phyloP scores from a whole-genome alignment of 148 eudicot species.

The Salicornia ramosissima region DNA sequence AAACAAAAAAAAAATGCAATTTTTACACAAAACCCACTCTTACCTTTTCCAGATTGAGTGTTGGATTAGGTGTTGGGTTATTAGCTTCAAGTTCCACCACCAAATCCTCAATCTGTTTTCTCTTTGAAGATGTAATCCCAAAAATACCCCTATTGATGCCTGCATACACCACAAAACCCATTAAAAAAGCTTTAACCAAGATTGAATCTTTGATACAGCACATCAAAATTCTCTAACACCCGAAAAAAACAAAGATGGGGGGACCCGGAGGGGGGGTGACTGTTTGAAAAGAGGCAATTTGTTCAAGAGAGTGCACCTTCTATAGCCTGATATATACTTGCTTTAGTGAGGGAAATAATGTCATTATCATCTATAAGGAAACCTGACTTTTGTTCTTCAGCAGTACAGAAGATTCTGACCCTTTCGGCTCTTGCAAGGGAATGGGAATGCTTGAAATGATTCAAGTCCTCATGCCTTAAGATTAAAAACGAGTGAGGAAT shows the following conservation, averaged over 20 bases:
- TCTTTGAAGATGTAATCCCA: constrained; percentile 68
- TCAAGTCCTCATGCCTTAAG: constrained; percentile 27
- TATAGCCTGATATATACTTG: constrained; percentile 39
- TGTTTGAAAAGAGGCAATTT: not conserved
- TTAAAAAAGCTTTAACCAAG: not conserved
- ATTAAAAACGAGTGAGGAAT: constrained; percentile 33
- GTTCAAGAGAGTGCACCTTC: constrained; percentile 40
- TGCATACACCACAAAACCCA: constrained; percentile 15
- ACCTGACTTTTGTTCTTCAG: constrained; percentile 35
- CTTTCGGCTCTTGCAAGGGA: constrained; percentile 72
- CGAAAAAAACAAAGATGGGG: too few relatives aligned
- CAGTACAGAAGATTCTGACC: constrained; percentile 29
- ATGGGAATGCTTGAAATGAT: constrained; percentile 41
- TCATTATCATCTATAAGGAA: constrained; percentile 31
- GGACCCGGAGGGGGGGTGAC: too few relatives aligned
- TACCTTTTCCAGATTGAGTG: constrained; percentile 65
- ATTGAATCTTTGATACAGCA: not conserved
- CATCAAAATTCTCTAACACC: not conserved
- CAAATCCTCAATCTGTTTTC: constrained; percentile 54
- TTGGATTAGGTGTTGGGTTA: constrained; percentile 67
- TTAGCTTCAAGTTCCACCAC: constrained; percentile 59
- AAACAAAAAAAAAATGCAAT: not conserved
- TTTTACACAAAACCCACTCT: not conserved
- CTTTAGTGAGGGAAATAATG: constrained; percentile 39
- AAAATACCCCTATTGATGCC: constrained; percentile 88